Evolutionary conservation across 169 alveolate genomes (phyloP), one percentile per base, ranked within the genome.

Genomic region (Babesia ovata): DNA sequence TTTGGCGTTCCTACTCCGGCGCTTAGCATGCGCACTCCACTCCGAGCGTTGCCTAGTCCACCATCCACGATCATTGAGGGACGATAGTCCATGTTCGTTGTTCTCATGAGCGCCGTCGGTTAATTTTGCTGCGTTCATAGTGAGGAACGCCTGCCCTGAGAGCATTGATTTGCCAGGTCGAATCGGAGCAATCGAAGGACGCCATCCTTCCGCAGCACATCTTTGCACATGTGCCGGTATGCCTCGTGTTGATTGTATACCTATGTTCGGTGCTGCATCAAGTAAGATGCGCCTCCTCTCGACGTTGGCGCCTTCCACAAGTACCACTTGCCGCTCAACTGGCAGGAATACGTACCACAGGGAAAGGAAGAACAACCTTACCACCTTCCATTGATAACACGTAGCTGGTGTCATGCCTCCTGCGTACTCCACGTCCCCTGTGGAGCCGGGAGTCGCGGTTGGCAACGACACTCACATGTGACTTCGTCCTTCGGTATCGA

Each of bases 81-180:
- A 16, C 63, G 3, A 9, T 9, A 42, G 42, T 24, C 39, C 6
- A 4, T 33, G 2, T 4, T 33, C 39, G 2, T 4, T 33, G 39
- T 6, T 33, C 39, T 33, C 6, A 6, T 2, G 39, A 33, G 39
- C 39, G 39, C 6, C 2, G 6, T 33, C 39, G 6, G 39, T 6
- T 33, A 6, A 33, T 6, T 2, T 33, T 4, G 39, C 10, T 22
- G 28, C 39, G 21, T 57, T 22, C 63, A 29, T 16, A 4, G 65
- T 12, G 12, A 57, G 65, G 65, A 57, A 57, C 28, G 65, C 65
- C 65, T 16, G 44, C n/a, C 14, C 46, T 7, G 44, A 24, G 14
- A 10, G 7, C 26, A 4, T 4, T 11, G 33, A 33, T 22, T 6
- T 57, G 22, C 65, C 65, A 24, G 26, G 19, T 19, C 14, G 65